These are phyloP conservation scores for Saccharomycopsis fodiens DNA, from an alignment of 805 yeast genomes.

Conservation along the genomic window DNA sequence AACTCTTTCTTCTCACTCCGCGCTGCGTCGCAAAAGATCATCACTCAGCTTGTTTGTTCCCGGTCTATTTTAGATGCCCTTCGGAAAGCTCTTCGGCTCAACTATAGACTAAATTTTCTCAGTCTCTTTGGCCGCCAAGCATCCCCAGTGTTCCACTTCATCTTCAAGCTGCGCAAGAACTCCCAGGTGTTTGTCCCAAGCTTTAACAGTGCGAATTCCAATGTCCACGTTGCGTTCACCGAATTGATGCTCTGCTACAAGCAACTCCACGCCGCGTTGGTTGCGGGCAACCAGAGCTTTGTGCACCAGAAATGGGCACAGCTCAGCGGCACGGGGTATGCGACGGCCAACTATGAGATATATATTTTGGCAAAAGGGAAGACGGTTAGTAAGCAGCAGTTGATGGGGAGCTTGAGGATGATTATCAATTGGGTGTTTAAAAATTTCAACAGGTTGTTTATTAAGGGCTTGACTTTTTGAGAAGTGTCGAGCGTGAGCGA, in stretches of 20 bases:
- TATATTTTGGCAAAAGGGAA: conserved; percentile 12
- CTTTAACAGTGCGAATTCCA: conserved; percentile 13
- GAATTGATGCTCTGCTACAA: conserved; percentile 16
- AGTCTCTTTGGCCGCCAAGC: conserved; percentile 19
- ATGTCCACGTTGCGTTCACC: conserved; percentile 6
- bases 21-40: conserved; percentile 45
- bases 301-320: conserved; percentile 38
- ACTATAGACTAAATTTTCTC: conserved; percentile 33
- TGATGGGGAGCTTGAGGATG: conserved; percentile 17
- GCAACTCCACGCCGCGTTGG: conserved; percentile 7
- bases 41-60: conserved; percentile 30
- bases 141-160: conserved; percentile 63
- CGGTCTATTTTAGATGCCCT: conserved; percentile 20
- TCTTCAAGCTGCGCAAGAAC: conserved; percentile 62
- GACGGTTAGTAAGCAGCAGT: conserved; percentile 1
- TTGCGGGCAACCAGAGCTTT: conserved; percentile 32
- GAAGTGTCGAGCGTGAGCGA: not conserved
- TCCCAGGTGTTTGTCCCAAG: conserved; percentile 54
- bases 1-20: conserved; percentile 75
- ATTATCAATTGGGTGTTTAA: conserved; percentile 21
- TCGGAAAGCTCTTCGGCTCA: conserved; percentile 28
- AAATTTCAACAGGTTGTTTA: conserved; percentile 19
- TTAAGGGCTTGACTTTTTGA: conserved; percentile 3
- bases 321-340: conserved; percentile 16
- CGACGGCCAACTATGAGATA: conserved; percentile 17